A percentile compares a stretch with the other conserved stretches of the same genome.
These are phyloP conservation scores for Waltergamsia citrina DNA, from an alignment of 2,329 filamentous ascomycete species.

Conservation along the genomic window DNA sequence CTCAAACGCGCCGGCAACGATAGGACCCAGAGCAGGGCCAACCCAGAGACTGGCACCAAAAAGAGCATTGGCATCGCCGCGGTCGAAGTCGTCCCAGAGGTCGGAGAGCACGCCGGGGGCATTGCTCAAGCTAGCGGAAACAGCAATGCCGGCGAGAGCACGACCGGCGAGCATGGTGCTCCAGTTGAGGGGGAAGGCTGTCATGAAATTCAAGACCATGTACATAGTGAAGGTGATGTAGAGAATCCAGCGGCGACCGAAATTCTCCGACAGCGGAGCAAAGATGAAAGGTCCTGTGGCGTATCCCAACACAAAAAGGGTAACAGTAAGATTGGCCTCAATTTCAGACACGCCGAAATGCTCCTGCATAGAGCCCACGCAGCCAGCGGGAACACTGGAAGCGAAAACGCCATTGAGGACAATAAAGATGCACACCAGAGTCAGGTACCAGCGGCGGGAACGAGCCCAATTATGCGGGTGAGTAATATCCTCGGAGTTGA, in stretches of 20 bases:
- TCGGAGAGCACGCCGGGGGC: neutral
- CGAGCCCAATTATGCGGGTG: neutral
- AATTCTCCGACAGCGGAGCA: conserved; percentile 41
- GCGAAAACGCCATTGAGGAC: neutral
- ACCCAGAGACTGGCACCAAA: neutral
- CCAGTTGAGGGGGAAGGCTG: conserved; percentile 37
- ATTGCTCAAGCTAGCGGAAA: neutral
- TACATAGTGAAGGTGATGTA: conserved; percentile 32
- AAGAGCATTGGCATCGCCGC: neutral
- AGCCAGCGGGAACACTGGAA: neutral
- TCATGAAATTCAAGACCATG: conserved; percentile 33
- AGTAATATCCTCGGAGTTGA: neutral
- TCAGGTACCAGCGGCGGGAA: neutral
- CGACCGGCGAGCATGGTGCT: conserved; percentile 34
- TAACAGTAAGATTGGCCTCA: neutral
- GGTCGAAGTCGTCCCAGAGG: neutral
- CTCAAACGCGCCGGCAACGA: neutral
- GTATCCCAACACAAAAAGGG: conserved; percentile 40
- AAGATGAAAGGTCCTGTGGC: conserved; percentile 42
- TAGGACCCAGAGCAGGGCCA: neutral
- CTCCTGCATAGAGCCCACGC: neutral
- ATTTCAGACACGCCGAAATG: neutral
- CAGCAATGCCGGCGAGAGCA: conserved; percentile 26
- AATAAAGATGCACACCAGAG: neutral
- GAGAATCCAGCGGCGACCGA: conserved; percentile 36